These are phyloP conservation scores for Aspergillus sp. DNA, from an alignment of 2,329 filamentous ascomycete genomes.

Conservation along the genomic window DNA sequence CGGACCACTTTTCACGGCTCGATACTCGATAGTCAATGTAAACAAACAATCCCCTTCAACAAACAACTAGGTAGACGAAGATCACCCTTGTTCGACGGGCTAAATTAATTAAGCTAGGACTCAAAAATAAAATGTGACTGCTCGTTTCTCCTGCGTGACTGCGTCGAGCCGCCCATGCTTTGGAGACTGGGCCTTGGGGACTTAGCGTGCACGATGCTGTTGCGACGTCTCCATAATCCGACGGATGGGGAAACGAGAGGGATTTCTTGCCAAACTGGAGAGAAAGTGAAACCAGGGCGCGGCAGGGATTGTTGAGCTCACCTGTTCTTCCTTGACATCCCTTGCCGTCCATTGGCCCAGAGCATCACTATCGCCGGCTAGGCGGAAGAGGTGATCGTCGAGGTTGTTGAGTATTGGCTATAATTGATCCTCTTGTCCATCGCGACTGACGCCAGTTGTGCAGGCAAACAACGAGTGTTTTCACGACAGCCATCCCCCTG, in stretches of 20 bases:
- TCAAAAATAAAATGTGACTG: not conserved
- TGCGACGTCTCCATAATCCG: not conserved
- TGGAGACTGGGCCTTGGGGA: not conserved
- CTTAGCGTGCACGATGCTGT: conserved; percentile 10
- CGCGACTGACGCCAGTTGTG: not conserved
- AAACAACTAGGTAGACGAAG: not conserved
- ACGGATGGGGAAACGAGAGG: not conserved
- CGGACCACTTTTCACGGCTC: not conserved
- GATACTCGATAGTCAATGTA: not conserved
- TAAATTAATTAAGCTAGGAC: conserved; percentile 1
- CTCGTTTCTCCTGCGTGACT: not conserved
- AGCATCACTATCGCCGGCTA: not conserved
- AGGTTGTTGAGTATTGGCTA: conserved; percentile 2
- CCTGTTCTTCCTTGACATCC: conserved; percentile 10
- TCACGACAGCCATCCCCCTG: not conserved
- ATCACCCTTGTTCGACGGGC: not conserved
- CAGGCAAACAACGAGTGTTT: not conserved
- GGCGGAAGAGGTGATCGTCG: conserved; percentile 6
- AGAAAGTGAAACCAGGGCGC: conserved; percentile 9
- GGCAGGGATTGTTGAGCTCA: conserved; percentile 14
- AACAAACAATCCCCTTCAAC: not conserved
- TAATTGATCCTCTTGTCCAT: conserved; percentile 1
- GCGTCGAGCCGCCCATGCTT: too few relatives aligned
- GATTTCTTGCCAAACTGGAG: conserved; percentile 1
- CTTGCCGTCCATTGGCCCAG: conserved; percentile 14